Percentiles rank a stretch among this genome's conserved stretches.
Conservation (phyloP, 2,329 filamentous ascomycete species). For the Dothistroma pini region DNA sequence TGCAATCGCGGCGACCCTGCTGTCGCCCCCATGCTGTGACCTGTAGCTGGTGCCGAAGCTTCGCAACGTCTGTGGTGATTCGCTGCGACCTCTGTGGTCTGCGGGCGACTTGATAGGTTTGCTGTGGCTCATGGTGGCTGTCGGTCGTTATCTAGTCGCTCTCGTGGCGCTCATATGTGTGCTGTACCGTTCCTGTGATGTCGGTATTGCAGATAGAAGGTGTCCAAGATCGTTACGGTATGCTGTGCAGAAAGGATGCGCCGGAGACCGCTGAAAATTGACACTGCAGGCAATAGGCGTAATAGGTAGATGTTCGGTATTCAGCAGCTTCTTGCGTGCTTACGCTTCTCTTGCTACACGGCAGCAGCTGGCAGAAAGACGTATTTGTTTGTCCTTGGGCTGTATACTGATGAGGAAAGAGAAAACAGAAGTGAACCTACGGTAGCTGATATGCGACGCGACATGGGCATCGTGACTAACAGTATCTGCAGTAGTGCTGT, state of each 20-base stretch:
- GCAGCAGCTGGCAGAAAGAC: not conserved
- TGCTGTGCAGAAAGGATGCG: not conserved
- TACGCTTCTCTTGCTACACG: not conserved
- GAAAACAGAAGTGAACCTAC: not conserved
- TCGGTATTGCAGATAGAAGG: not conserved
- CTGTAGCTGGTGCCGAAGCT: slow-evolving; percentile 31
- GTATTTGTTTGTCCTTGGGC: not conserved
- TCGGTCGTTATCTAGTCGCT: not conserved
- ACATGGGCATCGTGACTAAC: not conserved
- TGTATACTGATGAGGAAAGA: not conserved
- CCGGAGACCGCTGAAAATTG: not conserved
- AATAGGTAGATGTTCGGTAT: not conserved
- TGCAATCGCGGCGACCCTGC: slow-evolving; percentile 28
- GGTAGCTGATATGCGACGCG: not conserved
- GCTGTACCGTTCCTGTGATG: not conserved
- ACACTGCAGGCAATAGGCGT: not conserved
- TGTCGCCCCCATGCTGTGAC: slow-evolving; percentile 15
- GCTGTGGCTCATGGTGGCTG: not conserved
- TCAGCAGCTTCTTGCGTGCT: not conserved
- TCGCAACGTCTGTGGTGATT: slow-evolving; percentile 17
- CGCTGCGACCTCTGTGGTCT: slow-evolving; percentile 14
- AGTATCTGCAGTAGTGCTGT: not conserved
- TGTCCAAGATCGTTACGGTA: not conserved
- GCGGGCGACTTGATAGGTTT: not conserved
- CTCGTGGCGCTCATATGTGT: not conserved